Evolutionary conservation across 2,329 filamentous ascomycete species (phyloP).

Genomic region (Xylariomycetidae sp.): DNA sequence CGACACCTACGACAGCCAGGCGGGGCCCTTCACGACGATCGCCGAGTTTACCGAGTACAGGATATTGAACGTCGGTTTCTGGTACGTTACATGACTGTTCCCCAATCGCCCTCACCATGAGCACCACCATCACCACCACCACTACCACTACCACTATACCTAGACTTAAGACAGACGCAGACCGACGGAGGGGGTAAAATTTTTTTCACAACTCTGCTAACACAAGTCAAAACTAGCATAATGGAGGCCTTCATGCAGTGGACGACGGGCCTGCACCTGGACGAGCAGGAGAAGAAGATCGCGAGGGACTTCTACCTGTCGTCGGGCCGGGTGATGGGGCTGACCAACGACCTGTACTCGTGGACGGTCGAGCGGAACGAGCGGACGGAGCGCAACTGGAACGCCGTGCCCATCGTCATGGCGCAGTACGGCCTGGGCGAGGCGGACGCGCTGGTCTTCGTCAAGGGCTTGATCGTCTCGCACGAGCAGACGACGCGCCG

Average conservation of each 20-base stretch:
- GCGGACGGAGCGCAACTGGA: slow-evolving; percentile 14
- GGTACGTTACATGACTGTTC: neutral
- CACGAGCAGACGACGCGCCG: slow-evolving; percentile 14
- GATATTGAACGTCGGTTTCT: slow-evolving; percentile 15
- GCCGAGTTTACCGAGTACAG: slow-evolving; percentile 17
- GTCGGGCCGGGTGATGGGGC: slow-evolving; percentile 15
- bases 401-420: slow-evolving; percentile 17
- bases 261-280: slow-evolving; percentile 14
- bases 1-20: slow-evolving; percentile 17
- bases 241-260: slow-evolving; percentile 20
- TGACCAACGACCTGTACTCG: slow-evolving; percentile 18
- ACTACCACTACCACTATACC: too few species aligned
- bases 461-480: slow-evolving; percentile 11
- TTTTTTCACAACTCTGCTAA: too few species aligned
- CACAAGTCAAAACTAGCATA: slow-evolving; percentile 7
- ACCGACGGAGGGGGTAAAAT: too few species aligned
- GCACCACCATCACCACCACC: too few species aligned
- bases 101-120: too few species aligned
- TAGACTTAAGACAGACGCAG: too few species aligned
- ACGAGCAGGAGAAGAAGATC: slow-evolving; percentile 14
- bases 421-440: slow-evolving; percentile 14
- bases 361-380: slow-evolving; percentile 17
- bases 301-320: slow-evolving; percentile 14
- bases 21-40: slow-evolving; percentile 14
- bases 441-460: slow-evolving; percentile 12